Conservation (phyloP, 192 early-diverging fungal species). For the Globomyces pollinis-pini region DNA sequence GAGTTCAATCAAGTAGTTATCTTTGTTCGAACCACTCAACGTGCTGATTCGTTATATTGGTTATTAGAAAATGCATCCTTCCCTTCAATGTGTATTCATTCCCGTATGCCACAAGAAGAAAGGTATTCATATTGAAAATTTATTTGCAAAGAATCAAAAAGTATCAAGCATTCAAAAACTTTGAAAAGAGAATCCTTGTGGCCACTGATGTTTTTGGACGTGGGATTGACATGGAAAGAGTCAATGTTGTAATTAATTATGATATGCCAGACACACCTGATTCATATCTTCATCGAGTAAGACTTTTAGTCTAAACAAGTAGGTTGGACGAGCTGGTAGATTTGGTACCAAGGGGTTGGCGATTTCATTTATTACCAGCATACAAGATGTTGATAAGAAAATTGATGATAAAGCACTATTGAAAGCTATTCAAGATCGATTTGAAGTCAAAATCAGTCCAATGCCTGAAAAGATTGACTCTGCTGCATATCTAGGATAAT, state of each 20-base stretch:
- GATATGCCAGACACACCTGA: conserved; percentile 89
- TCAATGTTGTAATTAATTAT: conserved; percentile 99
- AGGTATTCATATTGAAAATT: conserved; percentile 57
- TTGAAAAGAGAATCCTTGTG: conserved; percentile 89
- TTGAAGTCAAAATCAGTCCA: conserved; percentile 89
- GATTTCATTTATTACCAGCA: conserved; percentile 78
- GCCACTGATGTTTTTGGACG: conserved; percentile 97
- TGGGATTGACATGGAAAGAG: conserved; percentile 97
- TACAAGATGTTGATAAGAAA: too few relatives aligned
- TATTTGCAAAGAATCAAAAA: conserved; percentile 57
- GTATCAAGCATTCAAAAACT: conserved; percentile 94
- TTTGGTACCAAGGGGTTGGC: conserved; percentile 99
- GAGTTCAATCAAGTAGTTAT: conserved; percentile 99
- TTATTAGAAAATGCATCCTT: conserved; percentile 84
- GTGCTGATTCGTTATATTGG: conserved; percentile 82
- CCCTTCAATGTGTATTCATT: conserved; percentile 90
- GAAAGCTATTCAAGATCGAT: conserved; percentile 83
- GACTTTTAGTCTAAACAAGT: conserved; percentile 1
- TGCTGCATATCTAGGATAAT: conserved; percentile 67
- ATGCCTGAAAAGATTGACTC: conserved; percentile 82
- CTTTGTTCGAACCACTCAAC: conserved; percentile 84
- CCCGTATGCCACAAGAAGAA: conserved; percentile 81
- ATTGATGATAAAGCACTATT: conserved; percentile 69
- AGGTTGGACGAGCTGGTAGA: conserved; percentile 94
- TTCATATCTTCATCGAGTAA: conserved; percentile 85